These are phyloP conservation scores for Triglochin maritima DNA, from an alignment of 106 monocot genomes.

Conservation along the genomic window DNA sequence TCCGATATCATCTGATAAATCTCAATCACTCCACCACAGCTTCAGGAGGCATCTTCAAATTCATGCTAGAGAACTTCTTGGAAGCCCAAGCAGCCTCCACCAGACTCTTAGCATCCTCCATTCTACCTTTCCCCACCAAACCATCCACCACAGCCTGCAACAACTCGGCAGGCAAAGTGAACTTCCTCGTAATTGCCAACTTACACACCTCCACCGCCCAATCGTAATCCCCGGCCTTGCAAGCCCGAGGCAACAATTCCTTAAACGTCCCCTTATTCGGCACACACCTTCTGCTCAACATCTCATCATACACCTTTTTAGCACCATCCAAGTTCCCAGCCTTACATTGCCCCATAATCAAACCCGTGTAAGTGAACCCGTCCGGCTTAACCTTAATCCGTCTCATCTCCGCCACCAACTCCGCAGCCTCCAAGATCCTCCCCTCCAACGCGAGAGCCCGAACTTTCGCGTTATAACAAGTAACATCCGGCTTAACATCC, in stretches of 20 bases:
- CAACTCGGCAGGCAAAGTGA: slow-evolving; percentile 8
- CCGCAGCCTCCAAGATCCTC: slow-evolving; percentile 27
- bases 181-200: slow-evolving; percentile 22
- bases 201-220: slow-evolving; percentile 37
- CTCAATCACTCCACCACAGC: no score
- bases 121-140: slow-evolving; percentile 28
- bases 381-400: slow-evolving; percentile 12
- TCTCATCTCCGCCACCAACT: slow-evolving; percentile 10
- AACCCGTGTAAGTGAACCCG: slow-evolving; percentile 24
- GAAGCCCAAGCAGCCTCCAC: slow-evolving; percentile 26
- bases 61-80: background rate
- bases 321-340: slow-evolving; percentile 45
- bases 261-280: slow-evolving; percentile 39
- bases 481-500: slow-evolving; percentile 29
- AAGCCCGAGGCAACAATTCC: slow-evolving; percentile 32
- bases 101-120: slow-evolving; percentile 49
- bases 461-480: slow-evolving; percentile 50
- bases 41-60: background rate
- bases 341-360: slow-evolving; percentile 44
- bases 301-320: slow-evolving; percentile 40
- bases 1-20: no score
- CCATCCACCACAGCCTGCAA: slow-evolving; percentile 42
- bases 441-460: slow-evolving; percentile 23
- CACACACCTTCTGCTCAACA: slow-evolving; percentile 28
- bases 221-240: slow-evolving; percentile 38